A percentile compares a stretch with the other conserved stretches of the same genome.
phyloP scores from a whole-genome alignment of 108 stramenopile genomes.

The Skeletonema costatum region DNA sequence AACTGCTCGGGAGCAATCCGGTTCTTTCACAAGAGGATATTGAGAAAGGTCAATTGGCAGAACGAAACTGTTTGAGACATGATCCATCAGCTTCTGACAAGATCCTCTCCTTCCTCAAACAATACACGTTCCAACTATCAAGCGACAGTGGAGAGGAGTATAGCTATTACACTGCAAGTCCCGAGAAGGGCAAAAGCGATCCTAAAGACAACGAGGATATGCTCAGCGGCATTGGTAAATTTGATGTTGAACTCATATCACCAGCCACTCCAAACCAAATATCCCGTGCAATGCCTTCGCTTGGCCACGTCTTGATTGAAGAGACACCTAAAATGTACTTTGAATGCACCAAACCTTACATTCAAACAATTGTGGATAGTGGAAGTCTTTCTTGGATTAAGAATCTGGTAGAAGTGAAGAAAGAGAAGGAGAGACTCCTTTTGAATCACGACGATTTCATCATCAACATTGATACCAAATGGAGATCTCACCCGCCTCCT shows the following conservation, averaged over 20 bases:
- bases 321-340: constrained; percentile 61
- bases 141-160: constrained; percentile 65
- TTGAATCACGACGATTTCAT: constrained; percentile 61
- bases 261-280: constrained; percentile 55
- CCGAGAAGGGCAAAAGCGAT: not conserved
- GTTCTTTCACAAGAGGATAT: constrained; percentile 27
- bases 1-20: constrained; percentile 45
- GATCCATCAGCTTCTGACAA: constrained; percentile 25
- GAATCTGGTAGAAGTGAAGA: constrained; percentile 49
- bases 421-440: constrained; percentile 70
- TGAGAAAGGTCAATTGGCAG: constrained; percentile 19
- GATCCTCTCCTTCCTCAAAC: constrained; percentile 51
- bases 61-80: constrained; percentile 30
- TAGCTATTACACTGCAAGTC: constrained; percentile 52
- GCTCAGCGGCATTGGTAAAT: constrained; percentile 20
- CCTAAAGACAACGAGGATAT: not conserved
- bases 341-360: constrained; percentile 35
- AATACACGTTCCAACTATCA: constrained; percentile 43
- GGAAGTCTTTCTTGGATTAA: constrained; percentile 58
- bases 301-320: constrained; percentile 35
- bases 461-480: constrained; percentile 80
- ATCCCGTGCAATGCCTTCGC: constrained; percentile 53
- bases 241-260: constrained; percentile 60
- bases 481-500: constrained; percentile 43
- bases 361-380: constrained; percentile 49